These are phyloP conservation scores for Litchi chinensis DNA, from an alignment of 345 rosid genomes.

Conservation along the genomic window DNA sequence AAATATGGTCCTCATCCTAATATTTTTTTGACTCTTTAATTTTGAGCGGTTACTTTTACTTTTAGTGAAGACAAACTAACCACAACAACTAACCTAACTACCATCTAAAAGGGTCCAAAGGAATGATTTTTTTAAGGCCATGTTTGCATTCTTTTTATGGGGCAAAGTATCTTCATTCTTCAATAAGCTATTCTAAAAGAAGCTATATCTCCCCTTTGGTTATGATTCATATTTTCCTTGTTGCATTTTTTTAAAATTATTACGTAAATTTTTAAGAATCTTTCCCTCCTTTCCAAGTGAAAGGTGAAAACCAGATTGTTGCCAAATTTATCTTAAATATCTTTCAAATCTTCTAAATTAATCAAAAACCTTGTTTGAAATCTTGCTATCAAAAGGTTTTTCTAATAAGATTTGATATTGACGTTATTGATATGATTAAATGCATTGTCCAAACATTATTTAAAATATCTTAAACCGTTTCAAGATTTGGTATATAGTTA, in stretches of 20 bases:
- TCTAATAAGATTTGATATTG: no score
- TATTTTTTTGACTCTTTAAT: background rate
- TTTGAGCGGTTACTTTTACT: background rate
- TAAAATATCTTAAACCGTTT: no score
- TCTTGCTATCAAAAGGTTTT: no score
- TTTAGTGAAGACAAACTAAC: conserved; percentile 19
- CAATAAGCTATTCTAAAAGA: background rate
- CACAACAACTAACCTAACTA: conserved; percentile 35
- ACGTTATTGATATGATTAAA: no score
- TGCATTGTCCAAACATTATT: no score
- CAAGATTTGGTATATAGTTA: no score
- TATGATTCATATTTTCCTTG: background rate
- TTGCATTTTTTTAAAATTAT: background rate
- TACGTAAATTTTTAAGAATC: no score
- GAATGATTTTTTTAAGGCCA: conserved; percentile 12
- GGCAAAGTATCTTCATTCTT: background rate
- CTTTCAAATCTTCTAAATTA: background rate
- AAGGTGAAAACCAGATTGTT: no score
- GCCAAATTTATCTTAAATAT: no score
- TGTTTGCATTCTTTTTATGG: background rate
- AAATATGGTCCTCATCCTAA: background rate
- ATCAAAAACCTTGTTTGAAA: background rate
- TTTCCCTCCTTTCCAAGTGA: background rate
- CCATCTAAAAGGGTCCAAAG: conserved; percentile 12
- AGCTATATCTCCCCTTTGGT: background rate